Evolutionary conservation across 441 rosid genomes (phyloP), one percentile per base, ranked within the genome.

Genomic region (Croton setiger): DNA sequence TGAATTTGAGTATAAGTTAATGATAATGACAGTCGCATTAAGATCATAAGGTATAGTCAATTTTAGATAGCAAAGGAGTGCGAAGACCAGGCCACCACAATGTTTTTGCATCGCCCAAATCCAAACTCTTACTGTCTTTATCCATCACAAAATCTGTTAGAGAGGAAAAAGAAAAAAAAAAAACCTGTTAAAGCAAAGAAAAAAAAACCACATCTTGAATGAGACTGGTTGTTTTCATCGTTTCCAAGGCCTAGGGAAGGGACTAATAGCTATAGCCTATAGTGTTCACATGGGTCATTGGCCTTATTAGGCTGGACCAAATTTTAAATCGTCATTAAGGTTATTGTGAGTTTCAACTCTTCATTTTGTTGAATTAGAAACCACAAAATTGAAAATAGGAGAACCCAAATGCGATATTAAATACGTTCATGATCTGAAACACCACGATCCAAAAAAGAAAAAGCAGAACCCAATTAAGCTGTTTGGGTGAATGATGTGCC

Each of bases 21-120:
- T 35, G 74, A 68, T 48, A 78, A 70, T 13, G 60, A 27, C 78
- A 64, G 72, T 72, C 72, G 63, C 20, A 53, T 54, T 43, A 60
- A 51, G 45, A 66, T 75, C 63, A 56, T 5, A 35, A 62, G 23
- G 63, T 57, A 55, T 8, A 2, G 76, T 73, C 79, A 60, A 70
- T 70, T 67, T 72, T 31, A 21, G 33, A 55, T 39, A 27, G 31
- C 10, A 39, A 39, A 39, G 43, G 43, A 8, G 10, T 27, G 31
- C 43, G 8, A 5, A 39, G 41, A 37, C 4, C 41, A 37, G 43
- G 10, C 9, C 33, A 43, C 63, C 70, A 23, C 60, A 35, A 55
- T 35, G 53, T 66, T 45, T 13, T 10, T 37, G 31, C 31, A 27
- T 15, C 45, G 4, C 13, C 12, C 20, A 56, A 41, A 51, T 54